Conservation (phyloP, 495 filamentous ascomycete species). For the Stereocaulon alpinum region DNA sequence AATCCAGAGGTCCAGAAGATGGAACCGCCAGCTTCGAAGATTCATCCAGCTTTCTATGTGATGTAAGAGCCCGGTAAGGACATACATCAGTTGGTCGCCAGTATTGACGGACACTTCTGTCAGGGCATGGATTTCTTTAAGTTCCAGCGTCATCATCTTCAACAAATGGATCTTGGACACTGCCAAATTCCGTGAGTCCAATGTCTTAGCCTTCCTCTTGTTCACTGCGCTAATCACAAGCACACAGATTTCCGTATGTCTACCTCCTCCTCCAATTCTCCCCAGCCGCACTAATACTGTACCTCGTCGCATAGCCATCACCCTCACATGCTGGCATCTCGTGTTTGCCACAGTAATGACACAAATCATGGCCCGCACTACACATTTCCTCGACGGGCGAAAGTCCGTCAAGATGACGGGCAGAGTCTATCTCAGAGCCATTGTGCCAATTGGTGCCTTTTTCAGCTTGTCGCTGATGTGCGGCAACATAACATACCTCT, state of each 20-base stretch:
- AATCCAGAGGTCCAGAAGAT: conserved; percentile 63
- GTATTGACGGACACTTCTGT: conserved; percentile 22
- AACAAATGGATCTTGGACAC: conserved; percentile 96
- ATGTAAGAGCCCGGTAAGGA: conserved; percentile 43
- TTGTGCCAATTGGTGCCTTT: conserved; percentile 64
- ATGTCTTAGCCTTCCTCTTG: neutral
- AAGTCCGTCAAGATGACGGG: conserved; percentile 60
- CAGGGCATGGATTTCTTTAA: conserved; percentile 84
- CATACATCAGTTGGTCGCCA: neutral
- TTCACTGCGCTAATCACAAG: conserved; percentile 7
- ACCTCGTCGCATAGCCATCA: conserved; percentile 34
- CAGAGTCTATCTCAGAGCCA: conserved; percentile 55
- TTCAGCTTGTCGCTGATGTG: conserved; percentile 64
- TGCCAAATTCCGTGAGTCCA: conserved; percentile 66
- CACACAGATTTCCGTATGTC: conserved; percentile 22
- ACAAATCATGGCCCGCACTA: conserved; percentile 60
- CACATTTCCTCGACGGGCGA: conserved; percentile 55
- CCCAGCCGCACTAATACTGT: neutral
- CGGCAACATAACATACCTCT: conserved; percentile 64
- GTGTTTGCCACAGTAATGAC: conserved; percentile 63
- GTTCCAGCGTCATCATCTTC: conserved; percentile 91
- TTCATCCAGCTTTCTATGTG: conserved; percentile 87
- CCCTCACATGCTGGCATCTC: conserved; percentile 72
- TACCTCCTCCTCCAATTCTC: neutral
- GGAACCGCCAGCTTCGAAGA: conserved; percentile 46